Conservation (phyloP, 495 filamentous ascomycete species). For the Usnea hakonensis region DNA sequence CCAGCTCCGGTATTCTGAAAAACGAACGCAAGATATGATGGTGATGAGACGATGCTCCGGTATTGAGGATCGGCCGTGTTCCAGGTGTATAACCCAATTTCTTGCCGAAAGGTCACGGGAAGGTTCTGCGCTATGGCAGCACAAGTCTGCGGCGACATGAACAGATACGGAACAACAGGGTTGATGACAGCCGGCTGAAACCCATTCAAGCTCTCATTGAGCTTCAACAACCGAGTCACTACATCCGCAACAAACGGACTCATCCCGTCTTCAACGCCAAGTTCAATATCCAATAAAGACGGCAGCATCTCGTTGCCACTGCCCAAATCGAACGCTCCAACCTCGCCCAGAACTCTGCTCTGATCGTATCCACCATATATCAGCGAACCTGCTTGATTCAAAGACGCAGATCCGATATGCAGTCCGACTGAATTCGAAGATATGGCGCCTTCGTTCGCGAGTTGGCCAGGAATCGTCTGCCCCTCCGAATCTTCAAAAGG, state of each 20-base stretch:
- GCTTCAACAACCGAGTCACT: conserved; percentile 31
- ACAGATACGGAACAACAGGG: conserved; percentile 40
- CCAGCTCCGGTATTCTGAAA: conserved; percentile 24
- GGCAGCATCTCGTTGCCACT: conserved; percentile 3
- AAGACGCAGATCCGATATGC: too few species aligned
- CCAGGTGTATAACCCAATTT: conserved; percentile 43
- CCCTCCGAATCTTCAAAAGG: not conserved
- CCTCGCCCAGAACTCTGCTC: conserved; percentile 32
- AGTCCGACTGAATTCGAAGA: too few species aligned
- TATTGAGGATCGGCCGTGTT: conserved; percentile 36
- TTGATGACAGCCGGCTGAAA: conserved; percentile 24
- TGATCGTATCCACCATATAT: conserved; percentile 47
- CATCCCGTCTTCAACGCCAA: conserved; percentile 35
- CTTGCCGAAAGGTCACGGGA: conserved; percentile 35
- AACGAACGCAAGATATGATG: conserved; percentile 43
- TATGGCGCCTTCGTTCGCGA: too few species aligned
- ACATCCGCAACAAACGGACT: conserved; percentile 31
- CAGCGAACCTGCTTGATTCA: too few species aligned
- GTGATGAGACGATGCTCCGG: conserved; percentile 36
- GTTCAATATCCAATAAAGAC: conserved; percentile 35
- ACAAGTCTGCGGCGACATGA: conserved; percentile 43
- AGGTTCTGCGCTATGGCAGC: conserved; percentile 39
- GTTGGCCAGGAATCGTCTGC: conserved; percentile 4
- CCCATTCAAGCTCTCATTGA: conserved; percentile 27
- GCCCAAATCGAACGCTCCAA: conserved; percentile 11